Evolutionary conservation across 2,329 filamentous ascomycete species (phyloP).

Genomic region (Colletotrichum camelliae): DNA sequence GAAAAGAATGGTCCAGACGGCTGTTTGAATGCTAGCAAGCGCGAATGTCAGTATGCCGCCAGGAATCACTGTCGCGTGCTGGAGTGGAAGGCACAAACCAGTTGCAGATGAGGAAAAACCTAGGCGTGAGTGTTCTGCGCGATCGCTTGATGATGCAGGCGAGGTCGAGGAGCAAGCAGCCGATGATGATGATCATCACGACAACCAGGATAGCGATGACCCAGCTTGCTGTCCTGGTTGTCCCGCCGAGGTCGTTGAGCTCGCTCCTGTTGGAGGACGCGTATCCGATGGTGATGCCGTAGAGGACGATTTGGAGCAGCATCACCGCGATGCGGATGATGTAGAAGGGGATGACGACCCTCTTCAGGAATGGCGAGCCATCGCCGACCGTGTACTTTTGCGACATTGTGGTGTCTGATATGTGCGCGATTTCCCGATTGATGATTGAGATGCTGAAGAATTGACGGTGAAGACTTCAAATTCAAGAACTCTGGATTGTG

Average conservation of each 20-base stretch:
- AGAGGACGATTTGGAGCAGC: constrained; percentile 29
- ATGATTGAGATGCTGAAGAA: background rate
- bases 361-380: constrained; percentile 37
- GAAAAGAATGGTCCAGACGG: constrained; percentile 31
- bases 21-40: constrained; percentile 32
- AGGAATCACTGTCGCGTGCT: background rate
- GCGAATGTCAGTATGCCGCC: background rate
- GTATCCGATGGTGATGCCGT: constrained; percentile 24
- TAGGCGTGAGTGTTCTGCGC: constrained; percentile 31
- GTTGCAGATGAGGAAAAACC: constrained; percentile 34
- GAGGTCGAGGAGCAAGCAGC: constrained; percentile 34
- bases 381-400: constrained; percentile 31
- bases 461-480: background rate
- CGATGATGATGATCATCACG: constrained; percentile 28
- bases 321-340: constrained; percentile 35
- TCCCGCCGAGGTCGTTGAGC: background rate
- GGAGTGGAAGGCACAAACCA: background rate
- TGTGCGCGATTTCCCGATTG: background rate
- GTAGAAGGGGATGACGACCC: constrained; percentile 39
- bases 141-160: constrained; percentile 36
- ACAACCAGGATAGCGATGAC: constrained; percentile 28
- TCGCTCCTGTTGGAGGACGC: constrained; percentile 25
- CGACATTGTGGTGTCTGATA: constrained; percentile 23
- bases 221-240: background rate
- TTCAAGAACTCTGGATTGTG: background rate